These are phyloP conservation scores for Elaphomyces granulatus DNA, from an alignment of 495 filamentous ascomycete genomes.

Conservation along the genomic window DNA sequence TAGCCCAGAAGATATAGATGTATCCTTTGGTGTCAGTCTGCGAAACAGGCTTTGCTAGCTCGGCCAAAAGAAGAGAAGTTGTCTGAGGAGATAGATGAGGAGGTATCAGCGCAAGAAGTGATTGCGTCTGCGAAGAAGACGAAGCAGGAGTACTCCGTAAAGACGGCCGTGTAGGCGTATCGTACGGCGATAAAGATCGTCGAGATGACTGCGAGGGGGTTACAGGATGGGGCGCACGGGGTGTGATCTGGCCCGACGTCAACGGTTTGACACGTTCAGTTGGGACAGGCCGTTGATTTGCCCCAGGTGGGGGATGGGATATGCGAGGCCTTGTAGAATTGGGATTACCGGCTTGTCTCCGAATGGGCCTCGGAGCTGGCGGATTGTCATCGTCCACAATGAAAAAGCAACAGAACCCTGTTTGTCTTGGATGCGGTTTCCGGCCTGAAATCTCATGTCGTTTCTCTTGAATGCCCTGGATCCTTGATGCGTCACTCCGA, in stretches of 20 bases:
- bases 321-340: neutral
- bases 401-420: slow-evolving; percentile 27
- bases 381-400: slow-evolving; percentile 7
- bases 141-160: slow-evolving; percentile 14
- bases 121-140: slow-evolving; percentile 31
- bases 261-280: neutral
- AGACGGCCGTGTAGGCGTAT: slow-evolving; percentile 9
- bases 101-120: slow-evolving; percentile 54
- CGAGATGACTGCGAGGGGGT: slow-evolving; percentile 6
- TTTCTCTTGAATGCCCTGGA: no score
- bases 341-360: neutral
- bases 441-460: neutral
- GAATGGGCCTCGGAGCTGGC: neutral
- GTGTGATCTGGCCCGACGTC: neutral
- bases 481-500: slow-evolving; percentile 13
- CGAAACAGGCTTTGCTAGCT: slow-evolving; percentile 73
- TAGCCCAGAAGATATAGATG: slow-evolving; percentile 97
- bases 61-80: slow-evolving; percentile 49
- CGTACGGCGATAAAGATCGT: slow-evolving; percentile 1
- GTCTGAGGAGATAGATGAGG: slow-evolving; percentile 44
- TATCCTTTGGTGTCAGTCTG: slow-evolving; percentile 70
- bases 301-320: neutral
- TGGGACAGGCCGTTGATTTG: slow-evolving; percentile 1
- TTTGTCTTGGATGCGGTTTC: slow-evolving; percentile 8
- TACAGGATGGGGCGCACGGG: neutral